Evolutionary conservation across 1,284 basidiomycete genomes (phyloP).

Genomic region (Boletus semigastroideus): DNA sequence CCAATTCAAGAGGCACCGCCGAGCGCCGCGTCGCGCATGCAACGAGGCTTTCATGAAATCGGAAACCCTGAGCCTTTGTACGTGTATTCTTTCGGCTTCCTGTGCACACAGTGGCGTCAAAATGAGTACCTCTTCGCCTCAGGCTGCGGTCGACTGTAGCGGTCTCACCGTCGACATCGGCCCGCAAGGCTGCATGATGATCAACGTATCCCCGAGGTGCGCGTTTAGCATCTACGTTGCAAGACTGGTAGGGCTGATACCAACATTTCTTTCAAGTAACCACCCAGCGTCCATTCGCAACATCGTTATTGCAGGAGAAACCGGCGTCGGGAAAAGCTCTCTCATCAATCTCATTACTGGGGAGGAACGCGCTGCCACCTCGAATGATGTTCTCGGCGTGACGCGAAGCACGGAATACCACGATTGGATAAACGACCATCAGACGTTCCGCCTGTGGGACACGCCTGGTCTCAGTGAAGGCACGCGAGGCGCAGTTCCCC

Average conservation of each 20-base stretch:
- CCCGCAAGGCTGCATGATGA: constrained; percentile 8
- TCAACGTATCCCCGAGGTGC: constrained; percentile 9
- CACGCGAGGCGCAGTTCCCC: constrained; percentile 25
- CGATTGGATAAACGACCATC: constrained; percentile 20
- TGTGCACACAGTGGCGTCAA: background rate
- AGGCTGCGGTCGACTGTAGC: background rate
- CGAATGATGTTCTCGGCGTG: constrained; percentile 33
- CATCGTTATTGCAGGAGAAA: constrained; percentile 32
- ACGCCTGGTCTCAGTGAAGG: constrained; percentile 35
- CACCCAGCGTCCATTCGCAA: constrained; percentile 24
- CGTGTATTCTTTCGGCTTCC: background rate
- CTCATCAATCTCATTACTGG: constrained; percentile 32
- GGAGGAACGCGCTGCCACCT: constrained; percentile 17
- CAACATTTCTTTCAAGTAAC: constrained; percentile 10
- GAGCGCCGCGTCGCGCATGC: constrained; percentile 12
- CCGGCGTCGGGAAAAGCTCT: constrained; percentile 36
- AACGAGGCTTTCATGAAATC: constrained; percentile 24
- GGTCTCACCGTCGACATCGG: background rate
- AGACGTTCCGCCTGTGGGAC: constrained; percentile 35
- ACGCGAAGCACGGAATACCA: constrained; percentile 25
- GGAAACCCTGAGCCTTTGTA: constrained; percentile 2
- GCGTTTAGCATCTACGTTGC: background rate
- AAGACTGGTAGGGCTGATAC: constrained; percentile 3
- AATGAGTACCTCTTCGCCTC: constrained; percentile 3
- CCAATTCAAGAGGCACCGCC: constrained; percentile 25